Conservation (phyloP, 2,329 filamentous ascomycete genomes). For the Cercospora sp. region DNA sequence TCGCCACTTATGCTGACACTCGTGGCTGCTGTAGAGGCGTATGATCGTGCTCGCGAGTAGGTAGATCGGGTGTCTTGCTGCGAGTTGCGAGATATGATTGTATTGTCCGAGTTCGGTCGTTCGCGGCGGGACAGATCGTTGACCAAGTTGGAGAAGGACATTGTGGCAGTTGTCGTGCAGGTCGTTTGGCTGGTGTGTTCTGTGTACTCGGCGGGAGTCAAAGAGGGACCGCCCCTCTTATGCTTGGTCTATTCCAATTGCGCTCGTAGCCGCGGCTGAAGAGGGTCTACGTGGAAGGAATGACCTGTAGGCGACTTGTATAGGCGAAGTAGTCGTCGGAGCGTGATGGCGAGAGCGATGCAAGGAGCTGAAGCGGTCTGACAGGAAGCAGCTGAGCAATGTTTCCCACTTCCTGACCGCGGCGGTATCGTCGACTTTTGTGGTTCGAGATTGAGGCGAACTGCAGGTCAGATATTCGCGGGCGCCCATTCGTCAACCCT, state of each 20-base stretch:
- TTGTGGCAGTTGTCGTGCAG: constrained; percentile 36
- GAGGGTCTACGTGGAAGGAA: neutral
- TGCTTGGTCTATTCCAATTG: constrained; percentile 12
- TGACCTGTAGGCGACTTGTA: neutral
- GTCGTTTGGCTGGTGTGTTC: neutral
- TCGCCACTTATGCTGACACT: constrained; percentile 55
- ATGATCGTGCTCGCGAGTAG: constrained; percentile 50
- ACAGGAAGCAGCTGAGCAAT: neutral
- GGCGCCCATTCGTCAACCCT: neutral
- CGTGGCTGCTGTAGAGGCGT: constrained; percentile 54
- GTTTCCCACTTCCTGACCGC: neutral
- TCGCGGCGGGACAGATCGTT: constrained; percentile 54
- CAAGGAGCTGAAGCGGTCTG: neutral
- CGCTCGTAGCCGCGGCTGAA: constrained; percentile 17
- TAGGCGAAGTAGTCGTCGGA: neutral
- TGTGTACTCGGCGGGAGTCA: neutral
- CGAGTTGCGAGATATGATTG: constrained; percentile 46
- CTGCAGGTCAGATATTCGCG: neutral
- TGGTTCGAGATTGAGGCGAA: constrained; percentile 11
- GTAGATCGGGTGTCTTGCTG: constrained; percentile 47
- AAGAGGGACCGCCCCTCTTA: constrained; percentile 14
- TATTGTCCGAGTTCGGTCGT: constrained; percentile 44
- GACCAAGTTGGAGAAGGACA: constrained; percentile 56
- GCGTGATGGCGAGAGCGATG: neutral
- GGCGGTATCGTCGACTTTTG: neutral